These are phyloP conservation scores for Mitragyna speciosa DNA, from an alignment of 257 asterid species.

Conservation along the genomic window DNA sequence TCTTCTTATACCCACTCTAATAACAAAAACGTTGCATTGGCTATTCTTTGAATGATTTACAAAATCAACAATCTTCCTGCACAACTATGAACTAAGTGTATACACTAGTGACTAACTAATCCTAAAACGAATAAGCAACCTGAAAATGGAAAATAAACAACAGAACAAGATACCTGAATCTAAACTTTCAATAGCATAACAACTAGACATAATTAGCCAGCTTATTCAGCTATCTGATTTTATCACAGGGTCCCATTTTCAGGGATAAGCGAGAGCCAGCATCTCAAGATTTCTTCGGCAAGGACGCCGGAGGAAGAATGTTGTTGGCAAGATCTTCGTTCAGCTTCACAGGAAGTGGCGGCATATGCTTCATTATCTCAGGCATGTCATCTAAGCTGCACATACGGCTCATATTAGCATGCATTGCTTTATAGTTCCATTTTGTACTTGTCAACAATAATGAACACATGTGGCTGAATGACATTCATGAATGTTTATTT, in stretches of 20 bases:
- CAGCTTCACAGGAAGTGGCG: slow-evolving; percentile 76
- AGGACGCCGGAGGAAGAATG: slow-evolving; percentile 45
- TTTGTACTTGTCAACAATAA: background rate
- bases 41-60: slow-evolving; percentile 13
- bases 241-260: slow-evolving; percentile 10
- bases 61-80: slow-evolving; percentile 9
- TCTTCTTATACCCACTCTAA: background rate
- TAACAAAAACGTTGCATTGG: background rate
- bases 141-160: slow-evolving; percentile 3
- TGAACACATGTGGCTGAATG: background rate
- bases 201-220: slow-evolving; percentile 23
- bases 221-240: slow-evolving; percentile 34
- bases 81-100: slow-evolving; percentile 9
- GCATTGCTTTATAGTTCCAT: background rate
- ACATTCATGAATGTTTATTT: background rate
- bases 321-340: slow-evolving; percentile 64
- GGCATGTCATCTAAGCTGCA: slow-evolving; percentile 66
- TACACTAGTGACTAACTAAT: slow-evolving; percentile 2
- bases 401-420: slow-evolving; percentile 23
- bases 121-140: slow-evolving; percentile 14
- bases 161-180: background rate
- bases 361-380: slow-evolving; percentile 76
- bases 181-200: slow-evolving; percentile 24
- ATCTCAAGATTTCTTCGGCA: slow-evolving; percentile 42
- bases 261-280: slow-evolving; percentile 9